phyloP scores from a whole-genome alignment of 176 grass and related monocot species.

The Dendrocalamus sinicus region DNA sequence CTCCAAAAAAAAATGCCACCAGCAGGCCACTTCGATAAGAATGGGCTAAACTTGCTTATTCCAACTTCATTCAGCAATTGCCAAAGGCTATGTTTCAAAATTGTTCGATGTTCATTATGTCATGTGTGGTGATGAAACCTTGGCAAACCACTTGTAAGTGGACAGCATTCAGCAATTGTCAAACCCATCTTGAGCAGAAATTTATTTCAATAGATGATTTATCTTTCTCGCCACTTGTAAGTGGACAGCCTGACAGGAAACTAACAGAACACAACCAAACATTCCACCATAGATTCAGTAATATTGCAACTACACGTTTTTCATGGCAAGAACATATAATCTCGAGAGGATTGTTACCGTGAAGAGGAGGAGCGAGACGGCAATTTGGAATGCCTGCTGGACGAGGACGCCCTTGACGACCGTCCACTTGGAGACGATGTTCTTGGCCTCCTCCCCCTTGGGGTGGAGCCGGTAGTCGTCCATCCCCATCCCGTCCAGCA shows the following conservation, averaged over 20 bases:
- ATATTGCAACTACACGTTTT: not conserved
- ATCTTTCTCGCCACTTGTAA: not conserved
- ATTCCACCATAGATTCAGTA: not conserved
- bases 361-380: constrained; percentile 80
- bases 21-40: not conserved
- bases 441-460: constrained; percentile 72
- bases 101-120: not conserved
- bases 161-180: not conserved
- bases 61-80: not conserved
- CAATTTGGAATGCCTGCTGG: constrained; percentile 80
- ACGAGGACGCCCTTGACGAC: constrained; percentile 87
- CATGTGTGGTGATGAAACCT: not conserved
- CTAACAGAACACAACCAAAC: not conserved
- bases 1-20: not conserved
- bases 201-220: not conserved
- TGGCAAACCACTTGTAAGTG: not conserved
- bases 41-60: not conserved
- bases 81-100: not conserved
- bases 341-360: constrained; percentile 44
- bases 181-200: not conserved
- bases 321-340: not conserved
- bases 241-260: not conserved
- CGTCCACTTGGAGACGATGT: constrained; percentile 68
- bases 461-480: constrained; percentile 87
- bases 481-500: constrained; percentile 63